These are phyloP conservation scores for Acidiella bohemica DNA, from an alignment of 495 filamentous ascomycete species.

Conservation along the genomic window DNA sequence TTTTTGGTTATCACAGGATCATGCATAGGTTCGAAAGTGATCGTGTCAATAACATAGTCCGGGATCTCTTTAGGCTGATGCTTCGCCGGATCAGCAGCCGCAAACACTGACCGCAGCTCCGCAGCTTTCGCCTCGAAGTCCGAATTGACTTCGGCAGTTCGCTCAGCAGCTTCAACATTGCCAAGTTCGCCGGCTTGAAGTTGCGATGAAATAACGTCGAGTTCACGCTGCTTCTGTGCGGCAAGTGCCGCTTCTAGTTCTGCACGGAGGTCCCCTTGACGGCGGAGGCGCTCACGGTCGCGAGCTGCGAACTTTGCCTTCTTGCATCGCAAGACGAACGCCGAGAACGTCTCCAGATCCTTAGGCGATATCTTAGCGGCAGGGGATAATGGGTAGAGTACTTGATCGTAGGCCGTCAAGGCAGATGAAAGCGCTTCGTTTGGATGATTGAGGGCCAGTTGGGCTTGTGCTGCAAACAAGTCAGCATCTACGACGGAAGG, in stretches of 20 bases:
- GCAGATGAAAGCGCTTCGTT: conserved; percentile 63
- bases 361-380: conserved; percentile 42
- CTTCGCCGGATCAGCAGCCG: conserved; percentile 43
- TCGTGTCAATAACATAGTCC: conserved; percentile 77
- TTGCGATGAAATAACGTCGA: conserved; percentile 33
- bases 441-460: conserved; percentile 58
- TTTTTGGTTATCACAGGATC: conserved; percentile 67
- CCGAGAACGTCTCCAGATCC: conserved; percentile 42
- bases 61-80: conserved; percentile 48
- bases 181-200: conserved; percentile 19
- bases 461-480: conserved; percentile 47
- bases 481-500: no score
- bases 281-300: conserved; percentile 30
- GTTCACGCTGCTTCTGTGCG: conserved; percentile 33
- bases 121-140: conserved; percentile 40
- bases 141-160: conserved; percentile 34
- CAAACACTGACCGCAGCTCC: conserved; percentile 47
- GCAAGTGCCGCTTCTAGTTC: conserved; percentile 39
- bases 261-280: conserved; percentile 39
- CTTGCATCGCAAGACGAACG: conserved; percentile 46
- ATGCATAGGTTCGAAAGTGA: conserved; percentile 84
- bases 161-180: conserved; percentile 35
- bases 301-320: conserved; percentile 53
- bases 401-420: conserved; percentile 58
- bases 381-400: conserved; percentile 35